phyloP scores from a whole-genome alignment of 2,329 filamentous ascomycete species.

The Akanthomyces muscarius region DNA sequence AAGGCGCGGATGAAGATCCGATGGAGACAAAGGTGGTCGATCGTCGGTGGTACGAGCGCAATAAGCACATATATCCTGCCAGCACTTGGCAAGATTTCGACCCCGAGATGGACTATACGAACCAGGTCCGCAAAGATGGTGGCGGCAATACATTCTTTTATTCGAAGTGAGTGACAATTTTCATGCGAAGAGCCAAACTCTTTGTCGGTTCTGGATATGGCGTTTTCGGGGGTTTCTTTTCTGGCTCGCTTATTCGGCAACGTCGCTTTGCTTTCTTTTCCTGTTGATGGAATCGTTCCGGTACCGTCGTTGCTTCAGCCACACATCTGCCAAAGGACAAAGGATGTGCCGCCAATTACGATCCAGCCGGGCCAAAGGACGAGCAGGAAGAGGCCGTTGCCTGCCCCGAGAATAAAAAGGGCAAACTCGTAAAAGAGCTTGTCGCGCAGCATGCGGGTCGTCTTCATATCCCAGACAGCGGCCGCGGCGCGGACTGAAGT shows the following conservation, averaged over 20 bases:
- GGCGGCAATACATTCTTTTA: slow-evolving; percentile 95
- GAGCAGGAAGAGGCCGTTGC: slow-evolving; percentile 45
- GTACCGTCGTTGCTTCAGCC: slow-evolving; percentile 25
- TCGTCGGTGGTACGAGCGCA: slow-evolving; percentile 91
- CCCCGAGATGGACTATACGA: slow-evolving; percentile 78
- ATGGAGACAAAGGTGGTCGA: slow-evolving; percentile 90
- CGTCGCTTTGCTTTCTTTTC: background rate
- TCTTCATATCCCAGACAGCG: slow-evolving; percentile 37
- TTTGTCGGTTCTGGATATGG: background rate
- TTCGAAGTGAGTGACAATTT: slow-evolving; percentile 35
- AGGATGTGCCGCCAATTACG: slow-evolving; percentile 37
- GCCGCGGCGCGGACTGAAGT: slow-evolving; percentile 28
- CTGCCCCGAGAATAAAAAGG: slow-evolving; percentile 46
- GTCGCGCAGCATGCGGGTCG: slow-evolving; percentile 36
- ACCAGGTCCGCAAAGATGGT: slow-evolving; percentile 72
- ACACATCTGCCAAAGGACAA: slow-evolving; percentile 32
- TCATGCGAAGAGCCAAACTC: background rate
- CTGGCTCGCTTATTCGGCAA: background rate
- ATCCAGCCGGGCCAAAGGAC: slow-evolving; percentile 58
- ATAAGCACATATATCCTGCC: slow-evolving; percentile 97
- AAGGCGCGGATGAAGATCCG: slow-evolving; percentile 71
- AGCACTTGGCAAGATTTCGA: slow-evolving; percentile 96
- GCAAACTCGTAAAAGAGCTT: slow-evolving; percentile 51
- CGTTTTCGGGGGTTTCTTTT: background rate
- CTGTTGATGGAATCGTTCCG: background rate